Percentiles rank a stretch among this genome's conserved stretches.
These are phyloP conservation scores for Cutaneotrichosporon spelunceum DNA, from an alignment of 1,284 basidiomycete species.

Conservation along the genomic window DNA sequence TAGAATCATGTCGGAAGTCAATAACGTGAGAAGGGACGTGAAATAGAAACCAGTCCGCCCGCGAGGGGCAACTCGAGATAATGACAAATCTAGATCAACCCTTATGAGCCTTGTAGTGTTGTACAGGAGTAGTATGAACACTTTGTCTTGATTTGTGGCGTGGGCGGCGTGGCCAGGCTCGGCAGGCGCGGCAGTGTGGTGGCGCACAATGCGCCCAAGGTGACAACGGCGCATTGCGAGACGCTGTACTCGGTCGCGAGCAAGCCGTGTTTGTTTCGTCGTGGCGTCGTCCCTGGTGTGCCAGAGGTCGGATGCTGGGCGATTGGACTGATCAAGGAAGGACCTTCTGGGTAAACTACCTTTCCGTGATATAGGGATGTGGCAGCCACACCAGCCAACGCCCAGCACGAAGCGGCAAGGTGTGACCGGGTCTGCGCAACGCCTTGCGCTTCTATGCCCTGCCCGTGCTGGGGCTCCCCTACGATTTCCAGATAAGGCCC, in stretches of 20 bases:
- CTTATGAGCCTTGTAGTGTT: slow-evolving; percentile 2
- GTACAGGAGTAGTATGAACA: slow-evolving; percentile 3
- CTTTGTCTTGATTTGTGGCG: neutral
- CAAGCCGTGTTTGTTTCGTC: neutral
- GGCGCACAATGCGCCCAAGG: neutral
- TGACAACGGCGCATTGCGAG: neutral
- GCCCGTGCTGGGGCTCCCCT: neutral
- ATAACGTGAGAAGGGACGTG: slow-evolving; percentile 10
- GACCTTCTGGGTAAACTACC: neutral
- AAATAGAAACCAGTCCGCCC: too few species aligned
- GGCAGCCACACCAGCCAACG: too few species aligned
- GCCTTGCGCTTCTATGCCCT: neutral
- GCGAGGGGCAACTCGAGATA: neutral
- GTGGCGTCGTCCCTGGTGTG: neutral
- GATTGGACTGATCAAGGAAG: neutral
- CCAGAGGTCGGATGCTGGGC: neutral
- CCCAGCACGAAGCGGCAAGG: too few species aligned
- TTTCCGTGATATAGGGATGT: neutral
- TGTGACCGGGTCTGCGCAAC: neutral
- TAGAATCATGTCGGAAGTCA: slow-evolving; percentile 17
- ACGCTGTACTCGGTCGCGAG: neutral
- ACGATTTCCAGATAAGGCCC: neutral
- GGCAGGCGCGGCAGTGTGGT: too few species aligned
- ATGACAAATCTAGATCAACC: neutral
- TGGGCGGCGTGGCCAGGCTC: too few species aligned